Base-by-base conservation (phyloP, 805 yeast genomes). In the Blastobotrys americana region DNA sequence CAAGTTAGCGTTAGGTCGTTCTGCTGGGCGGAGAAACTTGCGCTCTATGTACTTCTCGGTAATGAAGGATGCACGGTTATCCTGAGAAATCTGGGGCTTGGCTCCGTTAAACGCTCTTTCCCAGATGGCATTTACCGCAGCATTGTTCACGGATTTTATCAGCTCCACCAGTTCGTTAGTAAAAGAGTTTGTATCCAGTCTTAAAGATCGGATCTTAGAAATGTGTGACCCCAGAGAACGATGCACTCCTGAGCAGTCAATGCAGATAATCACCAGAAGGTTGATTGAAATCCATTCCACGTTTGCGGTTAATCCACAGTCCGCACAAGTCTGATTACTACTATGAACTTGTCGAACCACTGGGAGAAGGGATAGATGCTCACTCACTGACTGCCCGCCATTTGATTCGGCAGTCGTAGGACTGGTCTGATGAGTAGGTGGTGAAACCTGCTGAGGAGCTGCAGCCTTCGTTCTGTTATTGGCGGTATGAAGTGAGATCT, bases 211-310 rank as follows among this genome's bases (percentile, higher is more conserved):
- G 3, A 89, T 77, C 58, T 83, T 86, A 4, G 93, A 76, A 3
- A 87, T 72, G 51, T 83, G 88, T 0, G 95, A 72, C 0, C 97
- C 96, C 58, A 90, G 63, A 17, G 86, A 80, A 44, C 96, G 70
- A 61, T 89, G 97, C n/a, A 81, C 79, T 0, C 95, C 88, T 0
- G 96, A 80, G 56, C 97, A 89, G 41, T 80, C 78, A 37, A 86
- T 80, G 62, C 97, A 89, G 20, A 90, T 68, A 2, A 82, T 76
- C 22, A 79, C 78, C 44, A 87, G 63, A 35, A 82, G 63, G 55
- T 84, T 88, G 47, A 86, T 69, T 0, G 96, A 84, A 3, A 90
- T 74, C 96, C 96, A 89, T 53, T 88, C 96, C 10, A 74, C 65
- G 9, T 44, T 45, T 13, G 72, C 76, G 0, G 63, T 55, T 2